Conservation (phyloP, 1,139 yeast genomes). For the Candida sanyaensis region DNA sequence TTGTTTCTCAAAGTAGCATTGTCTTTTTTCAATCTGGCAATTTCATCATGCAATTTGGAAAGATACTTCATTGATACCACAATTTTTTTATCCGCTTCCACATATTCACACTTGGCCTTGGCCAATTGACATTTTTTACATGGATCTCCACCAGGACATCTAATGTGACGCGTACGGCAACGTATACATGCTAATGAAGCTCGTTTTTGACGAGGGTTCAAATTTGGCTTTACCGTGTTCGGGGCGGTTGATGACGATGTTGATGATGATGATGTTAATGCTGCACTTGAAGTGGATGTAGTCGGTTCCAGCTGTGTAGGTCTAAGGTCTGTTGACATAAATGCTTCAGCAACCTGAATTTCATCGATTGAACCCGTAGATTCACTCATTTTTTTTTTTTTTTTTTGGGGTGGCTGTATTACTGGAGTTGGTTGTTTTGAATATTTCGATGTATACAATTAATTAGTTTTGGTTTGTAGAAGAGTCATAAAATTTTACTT, state of each 20-base stretch:
- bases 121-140: conserved; percentile 67
- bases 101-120: conserved; percentile 67
- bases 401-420: too few relatives aligned
- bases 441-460: neutral
- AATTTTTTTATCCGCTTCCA: conserved; percentile 75
- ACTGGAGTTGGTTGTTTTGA: too few relatives aligned
- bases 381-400: neutral
- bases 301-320: conserved; percentile 1
- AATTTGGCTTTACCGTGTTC: neutral
- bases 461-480: neutral
- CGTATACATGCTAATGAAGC: conserved; percentile 58
- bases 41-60: conserved; percentile 67
- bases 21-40: conserved; percentile 50
- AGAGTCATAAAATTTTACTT: conserved; percentile 2
- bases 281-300: neutral
- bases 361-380: conserved; percentile 1
- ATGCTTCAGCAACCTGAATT: neutral
- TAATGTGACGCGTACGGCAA: conserved; percentile 73
- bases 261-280: conserved; percentile 2
- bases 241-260: neutral
- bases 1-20: conserved; percentile 57
- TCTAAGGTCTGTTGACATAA: neutral
- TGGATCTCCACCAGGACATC: conserved; percentile 83
- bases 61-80: conserved; percentile 77
- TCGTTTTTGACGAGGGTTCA: conserved; percentile 25